Evolutionary conservation across 192 early-diverging fungal species (phyloP), one percentile per base, ranked within the genome.

Genomic region (Coemansia sp.): DNA sequence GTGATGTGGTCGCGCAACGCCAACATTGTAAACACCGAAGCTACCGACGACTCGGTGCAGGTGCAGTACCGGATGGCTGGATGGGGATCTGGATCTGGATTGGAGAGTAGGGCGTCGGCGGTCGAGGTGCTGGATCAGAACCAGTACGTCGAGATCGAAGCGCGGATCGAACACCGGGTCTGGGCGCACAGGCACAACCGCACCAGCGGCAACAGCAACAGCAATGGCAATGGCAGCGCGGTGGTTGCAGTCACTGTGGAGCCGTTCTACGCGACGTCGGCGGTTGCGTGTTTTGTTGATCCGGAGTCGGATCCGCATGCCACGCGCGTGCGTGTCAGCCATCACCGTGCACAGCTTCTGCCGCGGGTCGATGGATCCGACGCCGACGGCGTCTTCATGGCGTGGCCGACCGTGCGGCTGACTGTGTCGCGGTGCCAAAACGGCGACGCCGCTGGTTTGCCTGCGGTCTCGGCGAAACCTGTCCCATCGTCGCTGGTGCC

Each of bases 241-340:
- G n/a, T 48, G 16, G 56, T 83, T 10, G 54, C 49, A 4, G 22
- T 83, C 3, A 17, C 37, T 0, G 64, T 74, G 12, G 69, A 62
- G 67, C 80, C 80, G 46, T 75, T 77, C 46, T 58, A 54, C 59
- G 55, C 58, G 14, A 61, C 67, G 0, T 65, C 69, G 3, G 53
- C 62, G 0, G 58, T 77, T 11, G 80, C 80, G 22, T 83, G 80
- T 14, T 83, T 77, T 49, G 80, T 83, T 16, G 80, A 83, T 32
- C 80, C 80, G 0, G 75, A 83, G 22, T 55, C 63, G 41, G 80
- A 83, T 49, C 75, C 80, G 32, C 80, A 83, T 14, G 80, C 80
- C 0, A 77, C 72, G 7, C 71, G 80, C 4, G 65, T 83, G 49
- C 80, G 80, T 17, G 42, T 83, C 14, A 45, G 80, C 39, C 80